Conservation (phyloP, 2,329 filamentous ascomycete species). For the Trichoderma breve region DNA sequence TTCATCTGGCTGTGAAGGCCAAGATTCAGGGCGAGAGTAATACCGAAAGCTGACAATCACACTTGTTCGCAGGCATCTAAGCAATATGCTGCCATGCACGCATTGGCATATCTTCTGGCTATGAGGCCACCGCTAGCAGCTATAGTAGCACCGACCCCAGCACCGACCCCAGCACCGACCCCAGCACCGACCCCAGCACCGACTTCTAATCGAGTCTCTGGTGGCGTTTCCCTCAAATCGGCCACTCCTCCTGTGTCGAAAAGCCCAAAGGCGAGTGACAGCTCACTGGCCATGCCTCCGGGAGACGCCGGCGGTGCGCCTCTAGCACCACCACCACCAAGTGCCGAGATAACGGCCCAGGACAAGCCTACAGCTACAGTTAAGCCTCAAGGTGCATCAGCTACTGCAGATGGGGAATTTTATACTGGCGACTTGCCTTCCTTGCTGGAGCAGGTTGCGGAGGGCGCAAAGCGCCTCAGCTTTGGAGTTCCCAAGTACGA, state of each 20-base stretch:
- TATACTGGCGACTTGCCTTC: slow-evolving; percentile 13
- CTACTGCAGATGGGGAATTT: not conserved
- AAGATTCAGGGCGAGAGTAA: not conserved
- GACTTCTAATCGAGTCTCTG: not conserved
- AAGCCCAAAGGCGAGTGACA: not conserved
- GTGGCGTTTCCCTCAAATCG: not conserved
- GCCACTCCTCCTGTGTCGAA: not conserved
- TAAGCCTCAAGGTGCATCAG: not conserved
- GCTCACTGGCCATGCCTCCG: not conserved
- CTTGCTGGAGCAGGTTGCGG: slow-evolving; percentile 30
- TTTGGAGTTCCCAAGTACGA: slow-evolving; percentile 37
- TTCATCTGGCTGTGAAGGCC: not conserved
- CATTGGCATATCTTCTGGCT: slow-evolving; percentile 41
- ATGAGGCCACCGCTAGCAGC: not conserved
- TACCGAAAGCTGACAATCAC: not conserved
- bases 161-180: not conserved
- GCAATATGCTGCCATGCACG: slow-evolving; percentile 51
- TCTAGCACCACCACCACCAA: not conserved
- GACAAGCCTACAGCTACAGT: not conserved
- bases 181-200: not conserved
- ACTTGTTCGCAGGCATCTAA: slow-evolving; percentile 43
- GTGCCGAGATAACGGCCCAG: not conserved
- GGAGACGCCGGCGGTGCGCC: not conserved
- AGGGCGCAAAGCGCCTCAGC: slow-evolving; percentile 36
- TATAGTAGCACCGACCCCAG: not conserved